A percentile compares a stretch with the other conserved stretches of the same genome.
phyloP scores from a whole-genome alignment of 345 rosid species.

The Diplotaxis tenuifolia region DNA sequence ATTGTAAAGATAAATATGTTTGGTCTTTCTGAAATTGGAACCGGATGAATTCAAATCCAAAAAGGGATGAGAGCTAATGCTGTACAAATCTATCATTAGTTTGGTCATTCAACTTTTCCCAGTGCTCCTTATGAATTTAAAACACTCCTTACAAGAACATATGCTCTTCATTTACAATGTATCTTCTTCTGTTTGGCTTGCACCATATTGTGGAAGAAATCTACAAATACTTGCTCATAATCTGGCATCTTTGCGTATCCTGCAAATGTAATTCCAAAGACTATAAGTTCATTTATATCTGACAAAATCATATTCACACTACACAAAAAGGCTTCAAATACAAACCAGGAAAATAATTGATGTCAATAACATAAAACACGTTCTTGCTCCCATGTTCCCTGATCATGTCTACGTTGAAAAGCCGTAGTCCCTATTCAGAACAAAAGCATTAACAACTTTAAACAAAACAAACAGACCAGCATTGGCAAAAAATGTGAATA shows the following conservation, averaged over 20 bases:
- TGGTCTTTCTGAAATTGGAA: no score
- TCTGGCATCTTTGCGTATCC: conserved; percentile 91
- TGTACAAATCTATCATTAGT: conserved; percentile 33
- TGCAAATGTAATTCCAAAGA: conserved; percentile 35
- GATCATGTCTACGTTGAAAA: conserved; percentile 94
- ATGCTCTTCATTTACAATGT: conserved; percentile 30
- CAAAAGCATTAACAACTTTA: conserved; percentile 30
- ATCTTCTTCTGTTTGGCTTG: conserved; percentile 45
- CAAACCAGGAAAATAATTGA: conserved; percentile 87
- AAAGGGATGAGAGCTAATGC: conserved; percentile 18
- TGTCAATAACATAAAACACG: conserved; percentile 78
- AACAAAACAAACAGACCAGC: background rate
- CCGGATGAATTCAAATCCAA: no score
- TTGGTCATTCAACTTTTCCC: conserved; percentile 6
- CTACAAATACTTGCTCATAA: conserved; percentile 80
- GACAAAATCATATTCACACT: background rate
- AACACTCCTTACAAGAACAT: background rate
- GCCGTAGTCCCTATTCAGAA: conserved; percentile 45
- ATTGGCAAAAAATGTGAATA: background rate
- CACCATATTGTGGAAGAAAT: conserved; percentile 58
- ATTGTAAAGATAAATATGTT: no score
- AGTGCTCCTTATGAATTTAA: conserved; percentile 11
- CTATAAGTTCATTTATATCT: background rate
- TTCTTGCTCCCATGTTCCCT: conserved; percentile 77
- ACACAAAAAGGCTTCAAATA: background rate